Percentiles rank a stretch among this genome's conserved stretches.
Conservation (phyloP, 2,329 filamentous ascomycete species). For the Colletotrichum noveboracense region DNA sequence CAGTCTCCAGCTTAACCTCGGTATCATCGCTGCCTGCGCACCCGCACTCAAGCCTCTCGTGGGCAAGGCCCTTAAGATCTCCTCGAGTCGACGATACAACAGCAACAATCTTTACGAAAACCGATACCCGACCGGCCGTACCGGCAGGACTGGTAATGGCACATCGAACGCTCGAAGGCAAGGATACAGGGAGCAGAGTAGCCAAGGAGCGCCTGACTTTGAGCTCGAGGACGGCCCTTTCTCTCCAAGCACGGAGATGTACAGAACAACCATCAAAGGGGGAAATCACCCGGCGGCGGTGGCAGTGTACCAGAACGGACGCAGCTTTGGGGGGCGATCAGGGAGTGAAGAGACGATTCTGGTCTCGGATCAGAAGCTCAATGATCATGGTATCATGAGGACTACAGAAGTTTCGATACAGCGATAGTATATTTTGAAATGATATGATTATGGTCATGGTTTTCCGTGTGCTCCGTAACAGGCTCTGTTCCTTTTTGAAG, state of each 20-base stretch:
- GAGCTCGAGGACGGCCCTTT: conserved; percentile 1
- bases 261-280: neutral
- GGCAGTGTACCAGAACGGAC: neutral
- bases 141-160: neutral
- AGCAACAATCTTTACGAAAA: conserved; percentile 9
- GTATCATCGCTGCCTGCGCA: conserved; percentile 44
- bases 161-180: neutral
- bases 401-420: conserved; percentile 7
- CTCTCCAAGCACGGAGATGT: neutral
- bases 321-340: neutral
- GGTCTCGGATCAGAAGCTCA: neutral
- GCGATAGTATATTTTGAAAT: neutral
- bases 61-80: conserved; percentile 30
- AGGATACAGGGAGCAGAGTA: conserved; percentile 8
- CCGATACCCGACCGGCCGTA: conserved; percentile 1
- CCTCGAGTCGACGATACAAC: conserved; percentile 15
- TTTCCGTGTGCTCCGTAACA: neutral
- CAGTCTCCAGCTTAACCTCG: conserved; percentile 45
- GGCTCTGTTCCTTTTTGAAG: accelerated
- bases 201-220: conserved; percentile 3
- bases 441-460: neutral
- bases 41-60: conserved; percentile 43
- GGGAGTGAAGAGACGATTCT: conserved; percentile 11
- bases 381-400: conserved; percentile 9
- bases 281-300: neutral